Evolutionary conservation across 495 filamentous ascomycete species (phyloP).

Genomic region (Massariosphaeria phaeospora): DNA sequence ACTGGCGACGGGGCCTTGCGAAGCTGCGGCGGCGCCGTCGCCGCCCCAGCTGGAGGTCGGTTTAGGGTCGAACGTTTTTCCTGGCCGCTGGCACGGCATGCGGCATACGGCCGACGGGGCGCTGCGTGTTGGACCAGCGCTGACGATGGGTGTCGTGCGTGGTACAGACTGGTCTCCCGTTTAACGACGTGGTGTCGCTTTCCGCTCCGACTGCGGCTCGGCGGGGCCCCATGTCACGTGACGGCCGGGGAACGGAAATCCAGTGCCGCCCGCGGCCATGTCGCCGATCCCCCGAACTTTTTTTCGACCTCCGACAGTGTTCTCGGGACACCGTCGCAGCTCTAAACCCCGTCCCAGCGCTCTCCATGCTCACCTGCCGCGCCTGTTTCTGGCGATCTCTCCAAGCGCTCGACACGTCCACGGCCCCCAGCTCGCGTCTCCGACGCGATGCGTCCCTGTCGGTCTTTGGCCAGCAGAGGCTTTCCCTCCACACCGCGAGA

Average conservation of each 20-base stretch:
- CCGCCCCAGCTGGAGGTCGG: slow-evolving; percentile 5
- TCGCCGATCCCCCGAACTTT: background rate
- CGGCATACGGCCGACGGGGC: background rate
- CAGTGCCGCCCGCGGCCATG: too few relatives aligned
- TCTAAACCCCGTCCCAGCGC: background rate
- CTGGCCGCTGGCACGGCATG: background rate
- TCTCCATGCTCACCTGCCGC: slow-evolving; percentile 31
- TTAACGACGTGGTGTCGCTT: too few relatives aligned
- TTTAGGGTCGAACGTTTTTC: slow-evolving; percentile 23
- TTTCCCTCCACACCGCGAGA: slow-evolving; percentile 1
- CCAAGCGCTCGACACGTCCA: slow-evolving; percentile 21
- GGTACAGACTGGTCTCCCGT: too few relatives aligned
- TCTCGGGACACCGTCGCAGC: background rate
- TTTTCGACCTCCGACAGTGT: background rate
- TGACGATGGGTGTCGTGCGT: too few relatives aligned
- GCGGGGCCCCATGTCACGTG: too few relatives aligned
- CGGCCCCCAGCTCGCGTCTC: background rate
- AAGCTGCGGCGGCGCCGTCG: too few relatives aligned
- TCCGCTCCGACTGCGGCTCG: too few relatives aligned
- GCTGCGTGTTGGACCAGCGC: too few relatives aligned
- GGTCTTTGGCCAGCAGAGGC: slow-evolving; percentile 5
- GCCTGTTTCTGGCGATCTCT: slow-evolving; percentile 32
- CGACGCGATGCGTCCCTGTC: slow-evolving; percentile 5
- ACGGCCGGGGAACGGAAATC: too few relatives aligned
- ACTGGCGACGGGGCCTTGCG: background rate